Conservation (phyloP, 768 basidiomycete species). For the Termitomyces sp. region DNA sequence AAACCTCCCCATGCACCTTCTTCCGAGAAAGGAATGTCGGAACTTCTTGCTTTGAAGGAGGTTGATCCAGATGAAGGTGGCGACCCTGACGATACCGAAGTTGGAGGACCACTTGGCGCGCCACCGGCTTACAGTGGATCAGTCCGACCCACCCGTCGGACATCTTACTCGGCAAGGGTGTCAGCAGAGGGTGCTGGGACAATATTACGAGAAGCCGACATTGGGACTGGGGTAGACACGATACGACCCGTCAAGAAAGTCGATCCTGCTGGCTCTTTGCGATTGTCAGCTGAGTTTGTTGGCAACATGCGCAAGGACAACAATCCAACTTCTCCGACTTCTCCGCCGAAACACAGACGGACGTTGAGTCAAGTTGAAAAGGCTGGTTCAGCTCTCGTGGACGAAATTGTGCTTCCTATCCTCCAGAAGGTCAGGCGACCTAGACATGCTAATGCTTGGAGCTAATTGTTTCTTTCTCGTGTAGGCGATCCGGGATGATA, state of each 20-base stretch:
- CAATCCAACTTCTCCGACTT: constrained; percentile 41
- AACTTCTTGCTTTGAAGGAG: constrained; percentile 26
- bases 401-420: constrained; percentile 81
- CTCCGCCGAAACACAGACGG: constrained; percentile 48
- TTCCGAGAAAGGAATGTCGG: constrained; percentile 37
- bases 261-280: constrained; percentile 72
- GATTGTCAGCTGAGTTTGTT: constrained; percentile 77
- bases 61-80: constrained; percentile 42
- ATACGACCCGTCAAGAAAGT: constrained; percentile 93
- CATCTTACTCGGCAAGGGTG: constrained; percentile 77
- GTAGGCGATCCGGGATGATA: constrained; percentile 75
- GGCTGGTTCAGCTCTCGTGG: constrained; percentile 68
- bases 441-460: not conserved
- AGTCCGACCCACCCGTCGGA: constrained; percentile 56
- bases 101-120: constrained; percentile 40
- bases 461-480: not conserved
- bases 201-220: constrained; percentile 72
- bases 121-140: constrained; percentile 77
- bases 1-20: constrained; percentile 36
- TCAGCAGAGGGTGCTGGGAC: constrained; percentile 64
- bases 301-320: constrained; percentile 66
- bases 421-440: constrained; percentile 56
- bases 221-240: constrained; percentile 87
- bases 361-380: constrained; percentile 53
- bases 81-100: constrained; percentile 24